Percentiles rank a stretch among this genome's conserved stretches.
These are phyloP conservation scores for Ichthyophthirius multifiliis DNA, from an alignment of 169 alveolate genomes.

Conservation along the genomic window DNA sequence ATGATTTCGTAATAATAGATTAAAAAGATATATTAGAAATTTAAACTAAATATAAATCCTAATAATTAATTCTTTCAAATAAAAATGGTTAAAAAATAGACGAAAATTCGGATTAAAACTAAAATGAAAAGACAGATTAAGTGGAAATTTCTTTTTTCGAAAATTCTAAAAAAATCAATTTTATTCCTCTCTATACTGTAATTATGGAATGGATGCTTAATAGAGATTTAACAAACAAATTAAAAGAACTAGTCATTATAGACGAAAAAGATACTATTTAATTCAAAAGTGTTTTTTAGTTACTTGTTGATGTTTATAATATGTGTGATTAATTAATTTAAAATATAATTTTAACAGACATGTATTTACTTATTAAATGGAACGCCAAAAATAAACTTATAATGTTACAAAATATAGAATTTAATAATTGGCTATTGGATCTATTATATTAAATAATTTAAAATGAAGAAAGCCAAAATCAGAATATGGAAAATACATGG, in stretches of 20 bases:
- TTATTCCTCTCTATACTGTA: not conserved
- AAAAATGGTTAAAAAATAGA: no score
- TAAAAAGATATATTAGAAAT: no score
- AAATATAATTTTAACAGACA: not conserved
- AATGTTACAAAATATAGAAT: not conserved
- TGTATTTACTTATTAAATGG: not conserved
- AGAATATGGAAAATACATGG: no score
- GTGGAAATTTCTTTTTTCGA: no score
- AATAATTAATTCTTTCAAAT: no score
- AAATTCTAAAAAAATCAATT: not conserved
- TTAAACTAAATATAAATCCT: no score
- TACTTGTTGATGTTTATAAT: not conserved
- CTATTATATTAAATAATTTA: no score
- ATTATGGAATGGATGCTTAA: slow-evolving; percentile 3
- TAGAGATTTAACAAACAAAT: not conserved
- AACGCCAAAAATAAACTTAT: not conserved
- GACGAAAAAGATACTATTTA: not conserved
- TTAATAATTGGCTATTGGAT: not conserved
- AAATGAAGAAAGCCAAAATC: no score
- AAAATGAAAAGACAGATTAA: no score
- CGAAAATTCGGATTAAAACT: no score
- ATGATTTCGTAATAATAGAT: no score
- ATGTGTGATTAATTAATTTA: not conserved
- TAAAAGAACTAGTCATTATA: not conserved
- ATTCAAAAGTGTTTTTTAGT: not conserved